Conservation (phyloP, 2,329 filamentous ascomycete species). For the Cercospora sesami region DNA sequence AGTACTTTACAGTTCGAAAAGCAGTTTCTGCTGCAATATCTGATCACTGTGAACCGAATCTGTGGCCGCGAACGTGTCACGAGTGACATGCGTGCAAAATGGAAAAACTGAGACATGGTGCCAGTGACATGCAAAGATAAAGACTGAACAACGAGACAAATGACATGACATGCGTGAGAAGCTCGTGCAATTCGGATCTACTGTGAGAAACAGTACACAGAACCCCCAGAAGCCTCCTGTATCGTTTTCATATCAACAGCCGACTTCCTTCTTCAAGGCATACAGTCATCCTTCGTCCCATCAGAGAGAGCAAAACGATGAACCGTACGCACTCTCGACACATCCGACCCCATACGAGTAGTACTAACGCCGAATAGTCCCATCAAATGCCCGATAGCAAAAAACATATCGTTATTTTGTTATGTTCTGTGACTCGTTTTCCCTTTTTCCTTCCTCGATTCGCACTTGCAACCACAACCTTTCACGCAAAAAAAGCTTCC, state of each 20-base stretch:
- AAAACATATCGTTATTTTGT: constrained; percentile 14
- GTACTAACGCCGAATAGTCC: not conserved
- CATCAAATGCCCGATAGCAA: constrained; percentile 1
- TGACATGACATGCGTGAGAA: constrained; percentile 12
- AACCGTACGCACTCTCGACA: constrained; percentile 23
- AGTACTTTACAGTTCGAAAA: too few relatives aligned
- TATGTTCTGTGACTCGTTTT: constrained; percentile 12
- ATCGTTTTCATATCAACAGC: constrained; percentile 19
- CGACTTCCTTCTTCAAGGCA: constrained; percentile 27
- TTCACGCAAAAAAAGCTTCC: constrained; percentile 10
- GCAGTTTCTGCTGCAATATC: too few relatives aligned
- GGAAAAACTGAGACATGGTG: not conserved
- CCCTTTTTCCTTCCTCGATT: not conserved
- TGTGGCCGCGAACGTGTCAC: too few relatives aligned
- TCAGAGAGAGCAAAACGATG: not conserved
- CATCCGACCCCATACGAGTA: constrained; percentile 15
- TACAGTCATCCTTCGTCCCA: not conserved
- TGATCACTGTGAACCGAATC: too few relatives aligned
- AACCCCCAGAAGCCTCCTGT: constrained; percentile 19
- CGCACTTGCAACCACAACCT: not conserved
- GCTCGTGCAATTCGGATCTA: constrained; percentile 26
- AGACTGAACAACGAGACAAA: too few relatives aligned
- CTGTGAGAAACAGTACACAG: constrained; percentile 16
- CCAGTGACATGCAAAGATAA: too few relatives aligned
- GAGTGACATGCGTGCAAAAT: not conserved